Conservation (phyloP, 2,329 filamentous ascomycete genomes). For the Pseudogymnoascus sp. region DNA sequence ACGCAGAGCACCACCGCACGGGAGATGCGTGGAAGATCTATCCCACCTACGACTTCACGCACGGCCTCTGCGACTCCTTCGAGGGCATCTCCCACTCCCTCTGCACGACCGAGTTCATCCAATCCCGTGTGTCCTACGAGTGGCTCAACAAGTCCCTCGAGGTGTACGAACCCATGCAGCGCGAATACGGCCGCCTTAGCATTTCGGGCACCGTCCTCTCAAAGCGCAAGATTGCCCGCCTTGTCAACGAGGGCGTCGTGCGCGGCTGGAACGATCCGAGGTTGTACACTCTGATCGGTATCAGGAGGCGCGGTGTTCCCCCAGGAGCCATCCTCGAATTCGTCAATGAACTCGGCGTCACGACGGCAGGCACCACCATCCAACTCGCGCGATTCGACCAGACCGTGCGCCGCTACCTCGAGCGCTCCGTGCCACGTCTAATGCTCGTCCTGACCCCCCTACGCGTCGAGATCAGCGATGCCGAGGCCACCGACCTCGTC, state of each 20-base stretch:
- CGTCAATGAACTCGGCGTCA: conserved; percentile 84
- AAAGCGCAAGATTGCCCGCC: conserved; percentile 73
- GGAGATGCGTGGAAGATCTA: conserved; percentile 85
- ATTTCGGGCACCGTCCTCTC: conserved; percentile 78
- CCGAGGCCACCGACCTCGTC: conserved; percentile 57
- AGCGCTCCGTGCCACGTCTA: conserved; percentile 76
- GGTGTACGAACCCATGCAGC: conserved; percentile 87
- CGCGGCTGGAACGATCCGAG: conserved; percentile 87
- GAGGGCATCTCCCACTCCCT: conserved; percentile 87
- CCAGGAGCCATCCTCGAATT: conserved; percentile 84
- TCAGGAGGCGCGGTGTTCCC: conserved; percentile 77
- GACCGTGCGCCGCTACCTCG: conserved; percentile 75
- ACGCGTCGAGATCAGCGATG: conserved; percentile 71
- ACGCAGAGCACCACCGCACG: conserved; percentile 69
- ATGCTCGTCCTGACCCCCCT: conserved; percentile 87
- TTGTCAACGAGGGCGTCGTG: conserved; percentile 71
- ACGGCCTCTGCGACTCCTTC: conserved; percentile 86
- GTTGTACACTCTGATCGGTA: conserved; percentile 76
- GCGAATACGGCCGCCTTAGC: conserved; percentile 73
- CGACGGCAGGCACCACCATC: conserved; percentile 71
- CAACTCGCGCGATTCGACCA: conserved; percentile 78
- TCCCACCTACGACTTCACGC: conserved; percentile 88
- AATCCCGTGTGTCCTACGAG: conserved; percentile 80
- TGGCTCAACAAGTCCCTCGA: conserved; percentile 76
- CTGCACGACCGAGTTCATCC: conserved; percentile 87